Percentiles rank a stretch among this genome's conserved stretches.
These are phyloP conservation scores for Ophiostoma pallidulum DNA, from an alignment of 2,329 filamentous ascomycete species.

Conservation along the genomic window DNA sequence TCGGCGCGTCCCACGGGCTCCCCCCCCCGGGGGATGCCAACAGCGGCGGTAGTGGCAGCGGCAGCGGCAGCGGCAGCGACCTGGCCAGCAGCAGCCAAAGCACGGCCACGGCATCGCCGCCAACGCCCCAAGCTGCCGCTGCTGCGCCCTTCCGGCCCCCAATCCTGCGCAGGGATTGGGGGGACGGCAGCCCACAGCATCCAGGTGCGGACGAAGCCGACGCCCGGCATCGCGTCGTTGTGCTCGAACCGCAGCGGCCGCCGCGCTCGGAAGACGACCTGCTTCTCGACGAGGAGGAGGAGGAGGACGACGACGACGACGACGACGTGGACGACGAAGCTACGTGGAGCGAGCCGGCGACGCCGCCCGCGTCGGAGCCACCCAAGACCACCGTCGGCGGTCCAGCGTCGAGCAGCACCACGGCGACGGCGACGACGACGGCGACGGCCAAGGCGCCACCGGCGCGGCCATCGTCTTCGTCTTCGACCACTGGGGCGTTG, in stretches of 20 bases:
- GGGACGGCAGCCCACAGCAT: too few species aligned
- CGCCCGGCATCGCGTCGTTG: not conserved
- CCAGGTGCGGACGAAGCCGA: too few species aligned
- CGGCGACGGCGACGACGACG: not conserved
- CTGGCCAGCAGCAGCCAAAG: not conserved
- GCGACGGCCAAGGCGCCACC: too few species aligned
- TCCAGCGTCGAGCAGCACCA: not conserved
- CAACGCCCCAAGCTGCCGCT: not conserved
- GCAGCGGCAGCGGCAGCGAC: not conserved
- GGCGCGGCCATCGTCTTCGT: too few species aligned
- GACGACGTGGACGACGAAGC: too few species aligned
- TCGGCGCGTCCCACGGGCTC: too few species aligned
- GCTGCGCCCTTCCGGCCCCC: not conserved
- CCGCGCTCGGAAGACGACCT: constrained; percentile 6
- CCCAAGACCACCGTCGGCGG: too few species aligned
- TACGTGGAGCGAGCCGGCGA: constrained; percentile 8
- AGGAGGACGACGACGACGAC: too few species aligned
- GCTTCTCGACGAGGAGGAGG: constrained; percentile 2
- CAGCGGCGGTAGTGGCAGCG: too few species aligned
- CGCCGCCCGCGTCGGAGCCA: not conserved
- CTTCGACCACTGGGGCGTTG: too few species aligned
- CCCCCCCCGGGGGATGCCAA: too few species aligned
- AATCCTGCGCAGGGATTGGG: not conserved
- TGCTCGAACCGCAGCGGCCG: not conserved
- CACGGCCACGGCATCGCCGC: not conserved